These are phyloP conservation scores for Pholiota molesta DNA, from an alignment of 768 basidiomycete species.

Conservation along the genomic window DNA sequence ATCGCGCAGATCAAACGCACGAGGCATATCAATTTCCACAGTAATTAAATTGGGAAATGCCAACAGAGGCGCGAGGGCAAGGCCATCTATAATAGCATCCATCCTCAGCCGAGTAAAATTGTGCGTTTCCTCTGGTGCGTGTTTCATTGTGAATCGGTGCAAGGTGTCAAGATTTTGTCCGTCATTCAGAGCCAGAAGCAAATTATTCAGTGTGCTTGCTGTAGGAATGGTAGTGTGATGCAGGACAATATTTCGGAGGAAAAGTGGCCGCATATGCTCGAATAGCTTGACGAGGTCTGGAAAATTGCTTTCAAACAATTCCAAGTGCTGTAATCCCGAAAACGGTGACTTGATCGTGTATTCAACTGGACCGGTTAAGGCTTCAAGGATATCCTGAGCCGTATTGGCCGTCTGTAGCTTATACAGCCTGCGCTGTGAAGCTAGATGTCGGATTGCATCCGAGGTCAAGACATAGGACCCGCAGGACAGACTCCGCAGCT, in stretches of 20 bases:
- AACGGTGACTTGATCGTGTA: not conserved
- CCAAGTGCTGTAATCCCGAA: not conserved
- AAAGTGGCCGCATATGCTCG: not conserved
- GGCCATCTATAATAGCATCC: not conserved
- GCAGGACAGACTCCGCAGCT: not conserved
- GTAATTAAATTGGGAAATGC: constrained; percentile 1
- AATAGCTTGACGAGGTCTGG: not conserved
- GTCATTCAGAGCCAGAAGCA: not conserved
- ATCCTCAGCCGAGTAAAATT: not conserved
- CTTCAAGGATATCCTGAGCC: not conserved
- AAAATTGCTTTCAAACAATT: not conserved
- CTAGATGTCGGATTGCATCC: not conserved
- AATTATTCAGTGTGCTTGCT: not conserved
- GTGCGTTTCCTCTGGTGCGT: not conserved
- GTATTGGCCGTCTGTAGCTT: not conserved
- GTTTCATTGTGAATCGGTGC: not conserved
- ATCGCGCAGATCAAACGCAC: constrained; percentile 12
- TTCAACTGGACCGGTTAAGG: not conserved
- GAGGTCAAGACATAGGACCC: not conserved
- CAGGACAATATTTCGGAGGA: not conserved
- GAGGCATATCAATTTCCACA: constrained; percentile 14
- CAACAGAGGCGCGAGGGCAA: not conserved
- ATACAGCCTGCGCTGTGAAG: not conserved
- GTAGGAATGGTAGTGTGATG: not conserved
- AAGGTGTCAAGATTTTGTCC: not conserved